phyloP scores from a whole-genome alignment of 1,284 basidiomycete species.

The Rhodotorula sp. region DNA sequence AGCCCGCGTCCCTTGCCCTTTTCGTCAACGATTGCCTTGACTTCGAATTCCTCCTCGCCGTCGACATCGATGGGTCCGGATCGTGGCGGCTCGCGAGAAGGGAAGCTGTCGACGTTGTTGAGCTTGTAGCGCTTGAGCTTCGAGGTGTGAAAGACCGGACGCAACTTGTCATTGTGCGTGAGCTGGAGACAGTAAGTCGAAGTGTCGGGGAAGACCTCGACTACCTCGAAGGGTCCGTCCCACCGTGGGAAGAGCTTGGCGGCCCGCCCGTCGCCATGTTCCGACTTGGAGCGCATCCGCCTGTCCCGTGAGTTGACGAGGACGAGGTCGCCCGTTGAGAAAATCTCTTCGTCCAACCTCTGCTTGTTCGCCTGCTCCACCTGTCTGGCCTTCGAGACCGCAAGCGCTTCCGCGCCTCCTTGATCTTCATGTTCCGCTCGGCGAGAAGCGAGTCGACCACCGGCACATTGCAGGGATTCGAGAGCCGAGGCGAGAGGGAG shows the following conservation, averaged over 20 bases:
- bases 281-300: neutral
- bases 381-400: too few relatives aligned
- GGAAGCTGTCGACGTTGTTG: neutral
- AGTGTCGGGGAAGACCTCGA: slow-evolving; percentile 19
- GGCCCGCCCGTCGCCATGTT: neutral
- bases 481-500: too few relatives aligned
- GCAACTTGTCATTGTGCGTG: slow-evolving; percentile 55
- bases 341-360: too few relatives aligned
- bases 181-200: slow-evolving; percentile 35
- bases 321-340: too few relatives aligned
- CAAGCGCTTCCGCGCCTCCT: too few relatives aligned
- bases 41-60: neutral
- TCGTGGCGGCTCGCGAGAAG: neutral
- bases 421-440: too few relatives aligned
- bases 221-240: slow-evolving; percentile 31
- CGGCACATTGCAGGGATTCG: too few relatives aligned
- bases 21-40: slow-evolving; percentile 12
- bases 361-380: too few relatives aligned
- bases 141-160: slow-evolving; percentile 63
- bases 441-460: too few relatives aligned
- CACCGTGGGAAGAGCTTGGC: too few relatives aligned
- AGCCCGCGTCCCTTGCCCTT: neutral
- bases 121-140: slow-evolving; percentile 7
- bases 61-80: neutral
- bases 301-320: too few relatives aligned